Evolutionary conservation across 441 rosid species (phyloP), one percentile per base, ranked within the genome.

Genomic region (Omphalea diandra): DNA sequence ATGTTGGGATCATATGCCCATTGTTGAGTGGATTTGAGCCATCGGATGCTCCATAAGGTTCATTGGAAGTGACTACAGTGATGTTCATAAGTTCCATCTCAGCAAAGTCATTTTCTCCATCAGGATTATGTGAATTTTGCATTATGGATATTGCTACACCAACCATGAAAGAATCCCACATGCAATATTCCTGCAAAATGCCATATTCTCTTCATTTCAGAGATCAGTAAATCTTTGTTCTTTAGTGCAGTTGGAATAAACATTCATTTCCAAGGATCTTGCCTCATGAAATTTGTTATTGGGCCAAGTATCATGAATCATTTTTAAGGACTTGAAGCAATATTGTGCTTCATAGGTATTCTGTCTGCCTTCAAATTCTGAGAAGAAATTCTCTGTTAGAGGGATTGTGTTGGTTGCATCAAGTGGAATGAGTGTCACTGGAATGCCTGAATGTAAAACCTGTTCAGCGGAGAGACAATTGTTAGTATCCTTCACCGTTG

Each of bases 81-180:
- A 91, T 78, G 73, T 91, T 88, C 84, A 88, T 89, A 44, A 83
- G 89, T 74, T 88, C 87, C 96, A 91, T 86, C 70, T 83, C 91
- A 0, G 97, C 87, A 65, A 89, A 91, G 64, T 91, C 91, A 50
- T 91, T 89, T 75, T 85, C 84, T 29, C 86, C 81, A 22, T 66
- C 58, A 11, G 75, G 55, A 4, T 64, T 74, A 29, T 66, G 44
- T 29, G 74, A 70, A 44, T 81, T 88, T 4, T 77, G 77, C 90
- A 91, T 87, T 56, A 81, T 81, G 27, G 96, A 89, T 46, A 85
- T 83, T 12, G 90, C 96, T 7, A 91, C 90, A 55, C 96, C 97
- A 0, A 85, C 74, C 32, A 84, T 80, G 53, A 91, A 91, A 12
- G 97, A 87, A 53, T 91, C 96, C 96, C 97, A 91, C 96, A 91